Evolutionary conservation across 257 asterid species (phyloP), one percentile per base, ranked within the genome.

Genomic region (Salvia rosmarinus): DNA sequence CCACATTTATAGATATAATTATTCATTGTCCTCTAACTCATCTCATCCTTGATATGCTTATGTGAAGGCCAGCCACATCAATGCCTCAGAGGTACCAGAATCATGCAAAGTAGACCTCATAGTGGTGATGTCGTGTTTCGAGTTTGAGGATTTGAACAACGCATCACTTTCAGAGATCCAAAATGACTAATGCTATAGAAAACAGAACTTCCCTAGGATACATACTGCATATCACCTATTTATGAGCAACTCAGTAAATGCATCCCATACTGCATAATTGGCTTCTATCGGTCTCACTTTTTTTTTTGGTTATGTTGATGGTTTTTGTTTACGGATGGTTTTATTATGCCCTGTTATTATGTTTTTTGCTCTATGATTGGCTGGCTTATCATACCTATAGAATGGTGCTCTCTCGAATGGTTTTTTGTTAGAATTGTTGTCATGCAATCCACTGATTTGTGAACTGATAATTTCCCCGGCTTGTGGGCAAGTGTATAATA

Each of bases 391-490:
- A 74, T 74, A 40, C 60, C 70, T 55, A 28, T 56, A 54, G 60
- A 46, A 50, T 65, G 72, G 35, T 62, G 65, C 47, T 64, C 50
- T 64, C 43, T 64, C 9, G 42, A 37, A 37, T 37, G 42, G 42
- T 32, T 43, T 44, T 67, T 34, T 34, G 44, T 42, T 64, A 34
- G 34, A 57, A 40, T 52, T 57, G 58, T 37, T 50, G 66, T 71
- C 63, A 47, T 71, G 73, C 70, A 58, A 78, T 77, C 81, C 74
- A 71, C 81, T 65, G 61, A 58, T 70, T 70, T 75, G 62, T 63
- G 73, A 30, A 34, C 76, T n/a, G 63, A 46, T 12, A 34, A 67
- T 59, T 67, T 59, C 61, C 25, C 23, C 3, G 58, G 28, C 73
- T 78, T 39, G 76, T 21, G 64, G 61, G 40, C 61, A 70, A 75